Evolutionary conservation across 169 alveolate genomes (phyloP).

Genomic region (Plasmodium sp.): DNA sequence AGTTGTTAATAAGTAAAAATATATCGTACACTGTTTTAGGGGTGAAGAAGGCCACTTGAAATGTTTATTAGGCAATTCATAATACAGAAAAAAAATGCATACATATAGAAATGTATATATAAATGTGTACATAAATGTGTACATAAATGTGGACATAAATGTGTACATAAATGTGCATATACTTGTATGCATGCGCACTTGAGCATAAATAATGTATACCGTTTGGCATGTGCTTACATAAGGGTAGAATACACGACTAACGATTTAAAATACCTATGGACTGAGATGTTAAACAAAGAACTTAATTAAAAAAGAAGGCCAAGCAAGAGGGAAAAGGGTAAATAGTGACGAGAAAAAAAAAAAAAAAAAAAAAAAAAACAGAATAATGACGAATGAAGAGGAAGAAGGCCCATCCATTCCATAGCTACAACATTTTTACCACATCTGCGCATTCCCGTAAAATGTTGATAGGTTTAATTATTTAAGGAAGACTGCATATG

Average conservation of each 20-base stretch:
- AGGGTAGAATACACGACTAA: conserved; percentile 24
- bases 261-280: conserved; percentile 26
- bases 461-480: conserved; percentile 15
- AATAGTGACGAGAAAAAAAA: background rate
- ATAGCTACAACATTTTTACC: background rate
- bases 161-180: conserved; percentile 6
- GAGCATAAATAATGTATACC: conserved; percentile 30
- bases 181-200: background rate
- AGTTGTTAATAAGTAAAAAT: conserved; percentile 5
- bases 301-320: background rate
- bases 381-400: conserved; percentile 2
- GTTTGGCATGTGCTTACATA: conserved; percentile 19
- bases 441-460: background rate
- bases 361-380: background rate
- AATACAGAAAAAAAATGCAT: conserved; percentile 66
- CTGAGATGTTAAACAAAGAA: conserved; percentile 32
- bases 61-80: conserved; percentile 8
- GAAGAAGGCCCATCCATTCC: background rate
- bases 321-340: background rate
- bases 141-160: background rate
- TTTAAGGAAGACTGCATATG: background rate
- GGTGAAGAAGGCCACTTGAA: background rate
- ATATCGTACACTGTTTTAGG: conserved; percentile 27
- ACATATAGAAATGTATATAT: background rate
- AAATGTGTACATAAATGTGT: background rate